Conservation (phyloP, 169 alveolate genomes). For the Plasmodium billcollinsi region DNA sequence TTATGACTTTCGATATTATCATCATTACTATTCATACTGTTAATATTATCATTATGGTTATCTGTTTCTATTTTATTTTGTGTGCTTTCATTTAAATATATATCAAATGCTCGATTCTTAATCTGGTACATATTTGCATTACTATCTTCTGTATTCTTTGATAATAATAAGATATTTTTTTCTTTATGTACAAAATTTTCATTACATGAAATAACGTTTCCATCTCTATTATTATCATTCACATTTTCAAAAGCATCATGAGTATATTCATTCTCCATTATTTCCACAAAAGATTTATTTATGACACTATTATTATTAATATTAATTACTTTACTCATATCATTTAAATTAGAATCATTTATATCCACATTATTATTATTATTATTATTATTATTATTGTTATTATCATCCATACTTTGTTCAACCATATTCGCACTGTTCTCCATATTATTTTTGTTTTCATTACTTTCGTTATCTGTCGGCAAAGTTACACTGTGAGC, state of each 20-base stretch:
- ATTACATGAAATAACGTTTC: not conserved
- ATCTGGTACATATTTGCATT: not conserved
- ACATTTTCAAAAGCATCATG: not conserved
- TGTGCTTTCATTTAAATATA: constrained; percentile 22
- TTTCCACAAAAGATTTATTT: not conserved
- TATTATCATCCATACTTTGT: too few relatives aligned
- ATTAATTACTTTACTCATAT: not conserved
- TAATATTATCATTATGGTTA: not conserved
- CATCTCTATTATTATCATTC: not conserved
- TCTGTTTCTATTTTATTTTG: constrained; percentile 2
- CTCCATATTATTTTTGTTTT: too few relatives aligned
- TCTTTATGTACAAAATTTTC: not conserved
- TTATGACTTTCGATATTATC: not conserved
- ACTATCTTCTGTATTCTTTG: constrained; percentile 12
- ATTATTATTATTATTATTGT: not conserved
- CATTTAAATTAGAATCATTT: constrained; percentile 1
- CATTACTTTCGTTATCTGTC: too few relatives aligned
- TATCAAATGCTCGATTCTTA: constrained; percentile 33
- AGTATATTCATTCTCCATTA: not conserved
- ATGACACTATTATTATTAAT: not conserved
- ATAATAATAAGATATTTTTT: not conserved
- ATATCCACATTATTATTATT: not conserved
- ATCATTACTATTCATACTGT: not conserved
- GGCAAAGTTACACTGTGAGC: too few relatives aligned
- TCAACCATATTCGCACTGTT: too few relatives aligned